These are phyloP conservation scores for Colletotrichum sp. DNA, from an alignment of 2,329 filamentous ascomycete genomes.

Conservation along the genomic window DNA sequence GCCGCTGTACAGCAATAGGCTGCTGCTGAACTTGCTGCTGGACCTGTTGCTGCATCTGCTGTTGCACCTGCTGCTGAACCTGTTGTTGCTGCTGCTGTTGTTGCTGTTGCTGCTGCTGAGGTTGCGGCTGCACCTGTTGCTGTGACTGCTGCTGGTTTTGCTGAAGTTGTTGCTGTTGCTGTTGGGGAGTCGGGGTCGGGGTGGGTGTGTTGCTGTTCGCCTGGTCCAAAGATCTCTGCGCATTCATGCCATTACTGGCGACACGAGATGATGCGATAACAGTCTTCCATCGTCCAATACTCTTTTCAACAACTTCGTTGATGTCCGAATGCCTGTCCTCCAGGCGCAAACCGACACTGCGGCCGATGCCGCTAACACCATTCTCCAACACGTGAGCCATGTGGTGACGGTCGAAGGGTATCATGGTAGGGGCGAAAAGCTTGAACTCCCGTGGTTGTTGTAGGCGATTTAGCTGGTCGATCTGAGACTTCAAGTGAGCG, in stretches of 20 bases:
- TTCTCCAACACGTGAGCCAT: constrained; percentile 53
- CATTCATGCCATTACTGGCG: constrained; percentile 48
- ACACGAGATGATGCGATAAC: constrained; percentile 60
- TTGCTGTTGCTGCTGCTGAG: constrained; percentile 35
- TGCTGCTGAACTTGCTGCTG: constrained; percentile 26
- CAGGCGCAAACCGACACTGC: constrained; percentile 49
- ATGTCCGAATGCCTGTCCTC: constrained; percentile 60
- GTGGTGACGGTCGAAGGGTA: constrained; percentile 56
- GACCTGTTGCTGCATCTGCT: constrained; percentile 25
- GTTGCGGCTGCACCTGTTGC: constrained; percentile 36
- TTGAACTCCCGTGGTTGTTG: constrained; percentile 67
- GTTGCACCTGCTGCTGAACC: constrained; percentile 22
- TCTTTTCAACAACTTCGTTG: constrained; percentile 54
- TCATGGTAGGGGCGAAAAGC: constrained; percentile 54
- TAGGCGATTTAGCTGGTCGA: constrained; percentile 62
- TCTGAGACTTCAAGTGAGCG: constrained; percentile 59
- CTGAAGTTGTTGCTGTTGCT: constrained; percentile 26
- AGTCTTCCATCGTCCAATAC: constrained; percentile 67
- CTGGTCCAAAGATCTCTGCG: constrained; percentile 55
- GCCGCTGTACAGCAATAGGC: constrained; percentile 24
- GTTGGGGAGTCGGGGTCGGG: constrained; percentile 24
- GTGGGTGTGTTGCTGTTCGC: constrained; percentile 16
- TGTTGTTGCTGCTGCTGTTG: constrained; percentile 31
- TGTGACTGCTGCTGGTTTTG: constrained; percentile 30
- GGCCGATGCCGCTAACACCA: constrained; percentile 40